Evolutionary conservation across 441 rosid species (phyloP).

Genomic region (Theobroma grandiflorum): DNA sequence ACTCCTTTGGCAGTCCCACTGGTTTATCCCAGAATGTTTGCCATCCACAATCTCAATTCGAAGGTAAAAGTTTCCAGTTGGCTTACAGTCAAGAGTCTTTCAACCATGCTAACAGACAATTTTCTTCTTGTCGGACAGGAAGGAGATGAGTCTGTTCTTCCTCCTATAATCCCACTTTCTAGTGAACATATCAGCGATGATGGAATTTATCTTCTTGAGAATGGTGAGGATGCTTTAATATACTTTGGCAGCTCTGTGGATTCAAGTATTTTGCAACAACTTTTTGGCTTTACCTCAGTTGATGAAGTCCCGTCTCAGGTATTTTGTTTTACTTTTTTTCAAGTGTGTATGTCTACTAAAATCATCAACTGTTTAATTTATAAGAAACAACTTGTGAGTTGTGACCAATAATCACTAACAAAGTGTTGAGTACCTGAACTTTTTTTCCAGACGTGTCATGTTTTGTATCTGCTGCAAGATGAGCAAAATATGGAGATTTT

Average conservation of each 20-base stretch:
- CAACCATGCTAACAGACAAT: conserved; percentile 21
- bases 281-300: conserved; percentile 65
- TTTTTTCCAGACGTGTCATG: background rate
- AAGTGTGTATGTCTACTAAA: background rate
- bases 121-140: conserved; percentile 57
- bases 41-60: conserved; percentile 79
- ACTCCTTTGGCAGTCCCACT: conserved; percentile 82
- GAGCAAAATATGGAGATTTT: background rate
- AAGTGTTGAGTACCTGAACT: conserved; percentile 15
- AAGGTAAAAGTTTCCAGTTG: conserved; percentile 49
- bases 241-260: conserved; percentile 75
- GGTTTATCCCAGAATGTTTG: conserved; percentile 92
- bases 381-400: background rate
- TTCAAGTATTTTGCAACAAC: conserved; percentile 65
- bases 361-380: background rate
- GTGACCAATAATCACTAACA: background rate
- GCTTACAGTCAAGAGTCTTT: conserved; percentile 9
- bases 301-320: conserved; percentile 82
- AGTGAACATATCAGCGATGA: conserved; percentile 86
- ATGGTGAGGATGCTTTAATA: conserved; percentile 87
- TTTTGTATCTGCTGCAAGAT: conserved; percentile 12
- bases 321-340: conserved; percentile 23
- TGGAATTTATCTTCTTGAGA: conserved; percentile 97
- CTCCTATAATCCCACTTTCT: conserved; percentile 80
- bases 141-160: conserved; percentile 63